These are phyloP conservation scores for Talaromyces albobiverticillius DNA, from an alignment of 2,329 filamentous ascomycete species.

Conservation along the genomic window DNA sequence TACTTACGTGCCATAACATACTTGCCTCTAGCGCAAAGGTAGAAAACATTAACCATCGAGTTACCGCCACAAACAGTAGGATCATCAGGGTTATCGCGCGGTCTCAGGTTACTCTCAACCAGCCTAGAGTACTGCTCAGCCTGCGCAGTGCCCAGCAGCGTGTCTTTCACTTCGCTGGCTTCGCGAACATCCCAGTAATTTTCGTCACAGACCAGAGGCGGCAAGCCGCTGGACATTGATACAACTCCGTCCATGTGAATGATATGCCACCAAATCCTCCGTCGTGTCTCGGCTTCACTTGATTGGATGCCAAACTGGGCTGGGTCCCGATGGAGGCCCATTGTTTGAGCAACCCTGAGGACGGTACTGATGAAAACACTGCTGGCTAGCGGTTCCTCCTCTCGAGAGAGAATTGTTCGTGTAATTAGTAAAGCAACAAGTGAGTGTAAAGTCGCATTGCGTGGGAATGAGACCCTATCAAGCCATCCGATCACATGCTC, in stretches of 20 bases:
- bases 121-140: slow-evolving; percentile 36
- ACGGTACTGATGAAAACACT: slow-evolving; percentile 48
- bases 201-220: slow-evolving; percentile 46
- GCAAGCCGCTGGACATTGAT: slow-evolving; percentile 49
- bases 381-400: slow-evolving; percentile 49
- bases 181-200: slow-evolving; percentile 48
- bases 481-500: slow-evolving; percentile 45
- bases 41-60: slow-evolving; percentile 43
- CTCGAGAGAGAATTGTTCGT: slow-evolving; percentile 46
- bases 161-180: slow-evolving; percentile 48
- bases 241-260: slow-evolving; percentile 49
- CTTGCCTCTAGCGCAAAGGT: slow-evolving; percentile 43
- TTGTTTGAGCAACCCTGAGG: slow-evolving; percentile 47
- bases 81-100: slow-evolving; percentile 41
- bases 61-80: slow-evolving; percentile 38
- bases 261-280: slow-evolving; percentile 50
- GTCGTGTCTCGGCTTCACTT: slow-evolving; percentile 44
- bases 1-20: slow-evolving; percentile 44
- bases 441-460: slow-evolving; percentile 44
- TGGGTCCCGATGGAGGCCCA: slow-evolving; percentile 49
- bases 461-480: slow-evolving; percentile 42
- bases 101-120: slow-evolving; percentile 29
- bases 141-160: slow-evolving; percentile 36
- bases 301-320: slow-evolving; percentile 46
- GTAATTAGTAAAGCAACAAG: slow-evolving; percentile 47